phyloP scores from a whole-genome alignment of 2,329 filamentous ascomycete species.

The Dendryphion nanum region DNA sequence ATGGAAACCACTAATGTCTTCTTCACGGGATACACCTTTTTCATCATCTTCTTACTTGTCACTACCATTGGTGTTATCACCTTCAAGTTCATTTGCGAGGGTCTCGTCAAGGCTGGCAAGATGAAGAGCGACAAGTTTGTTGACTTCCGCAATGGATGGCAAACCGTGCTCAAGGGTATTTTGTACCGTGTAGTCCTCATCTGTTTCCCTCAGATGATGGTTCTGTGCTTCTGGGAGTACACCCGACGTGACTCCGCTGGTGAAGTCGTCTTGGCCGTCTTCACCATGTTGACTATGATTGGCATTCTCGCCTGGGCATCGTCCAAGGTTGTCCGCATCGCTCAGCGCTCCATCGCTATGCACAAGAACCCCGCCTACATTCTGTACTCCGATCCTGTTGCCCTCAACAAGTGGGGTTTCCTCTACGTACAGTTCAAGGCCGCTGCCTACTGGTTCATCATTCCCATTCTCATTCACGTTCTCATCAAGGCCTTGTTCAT shows the following conservation, averaged over 20 bases:
- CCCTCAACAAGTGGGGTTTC: constrained; percentile 97
- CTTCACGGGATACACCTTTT: constrained; percentile 86
- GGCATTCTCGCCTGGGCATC: constrained; percentile 80
- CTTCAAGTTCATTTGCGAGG: constrained; percentile 81
- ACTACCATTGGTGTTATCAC: constrained; percentile 69
- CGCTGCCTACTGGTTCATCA: constrained; percentile 92
- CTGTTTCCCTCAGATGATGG: constrained; percentile 85
- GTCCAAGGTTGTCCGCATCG: constrained; percentile 85
- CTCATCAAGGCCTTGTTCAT: constrained; percentile 90
- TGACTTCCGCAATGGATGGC: constrained; percentile 94
- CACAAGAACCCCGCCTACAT: constrained; percentile 98
- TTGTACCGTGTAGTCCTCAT: constrained; percentile 87
- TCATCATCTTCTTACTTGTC: constrained; percentile 76
- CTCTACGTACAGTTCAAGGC: constrained; percentile 96
- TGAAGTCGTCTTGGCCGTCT: constrained; percentile 80
- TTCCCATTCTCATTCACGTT: constrained; percentile 74
- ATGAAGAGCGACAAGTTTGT: constrained; percentile 84
- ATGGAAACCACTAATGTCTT: constrained; percentile 94
- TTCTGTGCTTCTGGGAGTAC: constrained; percentile 92
- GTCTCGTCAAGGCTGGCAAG: constrained; percentile 69
- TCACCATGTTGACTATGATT: constrained; percentile 82
- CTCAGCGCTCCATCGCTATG: constrained; percentile 82
- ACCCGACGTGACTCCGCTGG: constrained; percentile 82
- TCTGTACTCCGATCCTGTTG: constrained; percentile 90
- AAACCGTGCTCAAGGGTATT: constrained; percentile 88